Evolutionary conservation across 2,329 filamentous ascomycete species (phyloP).

Genomic region (Hirsutella rhossiliensis): DNA sequence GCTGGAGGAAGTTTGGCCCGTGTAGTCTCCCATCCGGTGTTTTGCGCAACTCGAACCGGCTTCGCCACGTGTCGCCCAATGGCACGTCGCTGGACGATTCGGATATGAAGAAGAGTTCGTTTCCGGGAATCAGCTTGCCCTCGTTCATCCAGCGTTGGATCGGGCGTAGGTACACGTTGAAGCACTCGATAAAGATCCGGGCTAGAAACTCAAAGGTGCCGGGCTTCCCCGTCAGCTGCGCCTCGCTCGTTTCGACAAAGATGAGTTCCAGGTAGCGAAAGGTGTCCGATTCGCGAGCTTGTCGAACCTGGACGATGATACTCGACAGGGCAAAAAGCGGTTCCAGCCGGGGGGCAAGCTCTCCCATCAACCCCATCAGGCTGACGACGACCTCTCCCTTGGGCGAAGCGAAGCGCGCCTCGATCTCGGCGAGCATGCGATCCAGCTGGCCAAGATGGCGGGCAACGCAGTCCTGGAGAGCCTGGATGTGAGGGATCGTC

Average conservation of each 20-base stretch:
- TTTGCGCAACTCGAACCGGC: conserved; percentile 56
- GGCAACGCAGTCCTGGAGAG: conserved; percentile 54
- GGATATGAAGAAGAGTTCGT: conserved; percentile 66
- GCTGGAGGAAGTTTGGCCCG: conserved; percentile 63
- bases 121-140: conserved; percentile 53
- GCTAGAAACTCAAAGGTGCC: conserved; percentile 51
- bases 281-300: conserved; percentile 34
- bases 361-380: conserved; percentile 46
- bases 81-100: conserved; percentile 44
- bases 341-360: conserved; percentile 39
- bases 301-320: conserved; percentile 46
- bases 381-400: conserved; percentile 48
- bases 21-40: conserved; percentile 48
- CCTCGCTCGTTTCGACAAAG: conserved; percentile 55
- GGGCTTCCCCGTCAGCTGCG: conserved; percentile 57
- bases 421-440: conserved; percentile 40
- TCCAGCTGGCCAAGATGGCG: conserved; percentile 48
- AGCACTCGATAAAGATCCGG: conserved; percentile 65
- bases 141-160: conserved; percentile 77
- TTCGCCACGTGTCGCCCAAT: conserved; percentile 59
- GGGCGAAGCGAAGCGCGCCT: conserved; percentile 47
- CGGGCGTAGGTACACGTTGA: conserved; percentile 69
- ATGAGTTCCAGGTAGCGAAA: conserved; percentile 72
- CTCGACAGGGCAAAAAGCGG: conserved; percentile 48
- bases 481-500: conserved; percentile 50